Evolutionary conservation across 2,329 filamentous ascomycete genomes (phyloP).

Genomic region (Colletotrichum echinochloae): DNA sequence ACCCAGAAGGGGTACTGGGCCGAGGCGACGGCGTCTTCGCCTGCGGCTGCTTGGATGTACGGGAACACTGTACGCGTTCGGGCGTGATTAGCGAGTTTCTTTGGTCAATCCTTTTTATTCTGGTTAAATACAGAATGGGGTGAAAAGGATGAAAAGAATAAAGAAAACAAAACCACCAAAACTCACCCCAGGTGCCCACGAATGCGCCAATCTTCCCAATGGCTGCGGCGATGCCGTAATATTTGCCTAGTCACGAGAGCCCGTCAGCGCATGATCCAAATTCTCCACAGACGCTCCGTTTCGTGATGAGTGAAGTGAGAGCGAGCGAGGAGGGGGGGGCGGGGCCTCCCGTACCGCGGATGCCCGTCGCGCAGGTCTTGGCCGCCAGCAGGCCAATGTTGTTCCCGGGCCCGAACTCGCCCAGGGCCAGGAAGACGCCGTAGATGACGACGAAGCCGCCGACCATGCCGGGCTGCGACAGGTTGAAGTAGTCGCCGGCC

Average conservation of each 20-base stretch:
- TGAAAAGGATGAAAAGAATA: no score
- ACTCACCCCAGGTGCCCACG: constrained; percentile 76
- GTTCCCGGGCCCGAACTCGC: constrained; percentile 87
- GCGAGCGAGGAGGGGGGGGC: rapidly evolving
- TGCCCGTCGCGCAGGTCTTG: constrained; percentile 88
- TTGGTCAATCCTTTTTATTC: no score
- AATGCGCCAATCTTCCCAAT: constrained; percentile 85
- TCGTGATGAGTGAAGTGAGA: no score
- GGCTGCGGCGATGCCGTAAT: constrained; percentile 79
- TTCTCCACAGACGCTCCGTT: no score
- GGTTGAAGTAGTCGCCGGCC: constrained; percentile 79
- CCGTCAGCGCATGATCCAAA: neutral
- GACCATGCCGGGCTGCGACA: constrained; percentile 76
- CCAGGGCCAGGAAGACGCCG: constrained; percentile 80
- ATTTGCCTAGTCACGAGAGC: no score
- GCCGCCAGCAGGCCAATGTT: constrained; percentile 90
- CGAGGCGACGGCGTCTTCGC: constrained; percentile 62
- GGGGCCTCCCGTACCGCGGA: constrained; percentile 68
- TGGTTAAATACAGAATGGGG: no score
- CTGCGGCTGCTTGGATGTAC: constrained; percentile 73
- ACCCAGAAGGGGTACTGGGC: constrained; percentile 94
- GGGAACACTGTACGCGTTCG: constrained; percentile 68
- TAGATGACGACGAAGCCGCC: constrained; percentile 84
- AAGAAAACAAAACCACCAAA: neutral
- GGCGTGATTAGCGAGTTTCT: neutral